Base-by-base conservation (phyloP, 2,329 filamentous ascomycete genomes). In the Fusarium coffeatum region DNA sequence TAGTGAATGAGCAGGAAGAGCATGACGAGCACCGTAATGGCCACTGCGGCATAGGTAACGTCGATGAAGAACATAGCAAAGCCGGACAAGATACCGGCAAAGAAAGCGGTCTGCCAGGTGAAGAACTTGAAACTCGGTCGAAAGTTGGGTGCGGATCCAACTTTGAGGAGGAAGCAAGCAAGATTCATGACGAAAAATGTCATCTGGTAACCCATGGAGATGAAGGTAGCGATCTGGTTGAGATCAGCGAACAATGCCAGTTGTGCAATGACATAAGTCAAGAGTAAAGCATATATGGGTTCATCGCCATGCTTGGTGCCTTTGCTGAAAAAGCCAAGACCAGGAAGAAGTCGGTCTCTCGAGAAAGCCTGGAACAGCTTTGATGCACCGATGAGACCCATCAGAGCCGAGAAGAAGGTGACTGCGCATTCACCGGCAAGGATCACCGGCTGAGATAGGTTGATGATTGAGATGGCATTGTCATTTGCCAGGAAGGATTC, bases 171-270 rank as follows among this genome's bases (percentile, higher is more conserved):
- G 74, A 97, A 97, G 72, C 93, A 97, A 9, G 93, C 93, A 11
- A 97, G 80, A 69, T 97, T 97, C 80, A 93, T 96, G 42, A 95
- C 92, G 53, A 97, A 87, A 75, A 97, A 97, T 0, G 93, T 97
- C 91, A 97, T 95, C 85, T 96, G 88, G 76, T 96, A 97, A 18
- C 92, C 92, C 92, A 97, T 97, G 3, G 93, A 95, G 47, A 97
- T 93, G 60, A 97, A 89, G 0, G 93, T 95, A 8, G 93, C 93
- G 73, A 97, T 97, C 76, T 93, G 91, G 77, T 97, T 96, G 71
- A 97, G 87, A 74, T 97, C 89, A 46, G 92, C 91, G 53, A 97
- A 86, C 80, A 97, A 90, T 0, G 93, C 93, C 28, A 94, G 69
- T 76, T 97, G 93, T 1, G 93, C 90, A 59, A 95, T 87, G 6